phyloP scores from a whole-genome alignment of 139 green algal genomes.

The Desmodesmus armatus region DNA sequence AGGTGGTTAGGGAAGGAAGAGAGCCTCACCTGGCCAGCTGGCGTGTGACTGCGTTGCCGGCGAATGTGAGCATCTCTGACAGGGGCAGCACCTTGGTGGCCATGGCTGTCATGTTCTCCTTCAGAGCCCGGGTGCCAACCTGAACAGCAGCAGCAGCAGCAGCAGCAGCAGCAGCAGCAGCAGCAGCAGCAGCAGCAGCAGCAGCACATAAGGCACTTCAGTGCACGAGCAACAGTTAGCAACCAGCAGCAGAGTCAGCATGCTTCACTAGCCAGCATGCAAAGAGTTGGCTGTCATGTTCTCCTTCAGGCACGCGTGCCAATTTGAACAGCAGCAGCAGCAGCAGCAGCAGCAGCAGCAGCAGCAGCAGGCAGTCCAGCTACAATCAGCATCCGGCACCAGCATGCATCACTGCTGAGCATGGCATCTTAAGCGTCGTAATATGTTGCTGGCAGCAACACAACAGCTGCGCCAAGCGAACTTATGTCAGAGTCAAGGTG shows the following conservation, averaged over 20 bases:
- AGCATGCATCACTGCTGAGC: too few species aligned
- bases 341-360: background rate
- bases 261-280: too few species aligned
- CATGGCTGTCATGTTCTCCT: conserved; percentile 94
- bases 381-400: background rate
- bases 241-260: too few species aligned
- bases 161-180: background rate
- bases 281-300: too few species aligned
- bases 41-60: conserved; percentile 40
- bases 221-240: too few species aligned
- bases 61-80: conserved; percentile 86
- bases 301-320: too few species aligned
- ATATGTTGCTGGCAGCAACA: background rate
- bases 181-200: background rate
- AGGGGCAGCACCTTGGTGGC: conserved; percentile 94
- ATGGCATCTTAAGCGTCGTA: too few species aligned
- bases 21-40: conserved; percentile 50
- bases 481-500: background rate
- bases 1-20: too few species aligned
- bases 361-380: background rate
- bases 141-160: background rate
- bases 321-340: too few species aligned
- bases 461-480: background rate
- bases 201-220: background rate
- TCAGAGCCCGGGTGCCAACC: conserved; percentile 82